Base-by-base conservation (phyloP, 1,284 basidiomycete genomes). In the Papiliotrema fonsecae region DNA sequence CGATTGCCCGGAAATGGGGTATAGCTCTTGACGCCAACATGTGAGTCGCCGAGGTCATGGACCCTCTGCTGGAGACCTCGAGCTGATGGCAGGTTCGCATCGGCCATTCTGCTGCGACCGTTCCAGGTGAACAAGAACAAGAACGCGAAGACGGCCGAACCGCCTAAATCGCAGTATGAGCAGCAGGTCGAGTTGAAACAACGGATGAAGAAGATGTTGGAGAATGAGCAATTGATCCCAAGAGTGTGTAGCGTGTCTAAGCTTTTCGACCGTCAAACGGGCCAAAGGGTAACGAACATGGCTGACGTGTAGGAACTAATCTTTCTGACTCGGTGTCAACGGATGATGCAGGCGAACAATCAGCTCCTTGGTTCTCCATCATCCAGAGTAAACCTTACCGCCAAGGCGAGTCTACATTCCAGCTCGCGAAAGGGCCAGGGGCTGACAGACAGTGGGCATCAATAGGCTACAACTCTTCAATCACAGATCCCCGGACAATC, bases 301-400 rank as follows among this genome's bases (percentile, higher is more conserved):
- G 25, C 47, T 58, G 36, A 58, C 52, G 80, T 83, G 4, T 83
- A 88, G 74, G 86, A 84, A 56, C 76, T 93, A 31, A 83, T 92
- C 49, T 92, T 94, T 67, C 75, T 93, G 25, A 81, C 82, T 0
- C 77, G 89, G 50, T 88, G 87, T 64, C 88, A 91, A 81, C 78
- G 89, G 71, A 85, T 70, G 69, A 80, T 78, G 32, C 67, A 73
- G 52, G 74, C 74, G 13, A 75, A 75, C 49, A 76, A 76, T 43
- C 75, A 88, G 66, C 76, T 78, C 1, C 80, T 90, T 24, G 86
- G 86, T 21, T 86, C 86, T 2, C 88, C 88, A 0, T 85, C 88
- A 1, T 90, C 91, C 61, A 81, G 89, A 19, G 84, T 93, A 69
- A 89, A 87, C 67, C 85, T 90, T 47, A 88, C 84, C 0, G 87